phyloP scores from a whole-genome alignment of 1,284 basidiomycete species.

The Stygiomarasmius scandens region DNA sequence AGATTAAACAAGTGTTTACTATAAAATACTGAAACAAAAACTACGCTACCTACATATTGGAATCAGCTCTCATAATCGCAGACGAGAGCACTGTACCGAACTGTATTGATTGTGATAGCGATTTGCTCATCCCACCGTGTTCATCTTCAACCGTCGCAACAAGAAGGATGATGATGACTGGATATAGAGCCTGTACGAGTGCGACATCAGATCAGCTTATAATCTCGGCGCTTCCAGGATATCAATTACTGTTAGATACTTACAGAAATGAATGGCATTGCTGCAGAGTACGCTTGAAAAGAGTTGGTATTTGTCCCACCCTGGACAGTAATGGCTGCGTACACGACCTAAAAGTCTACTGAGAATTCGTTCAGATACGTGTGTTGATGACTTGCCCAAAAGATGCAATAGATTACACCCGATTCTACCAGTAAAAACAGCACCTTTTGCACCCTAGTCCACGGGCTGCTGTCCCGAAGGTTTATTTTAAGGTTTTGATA shows the following conservation, averaged over 20 bases:
- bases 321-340: not conserved
- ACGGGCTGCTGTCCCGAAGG: not conserved
- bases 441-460: slow-evolving; percentile 3
- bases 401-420: not conserved
- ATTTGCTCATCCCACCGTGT: not conserved
- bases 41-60: too few species aligned
- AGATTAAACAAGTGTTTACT: too few species aligned
- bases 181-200: not conserved
- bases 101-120: slow-evolving; percentile 1
- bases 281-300: not conserved
- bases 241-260: not conserved
- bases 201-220: not conserved
- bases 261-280: slow-evolving; percentile 4
- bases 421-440: slow-evolving; percentile 1
- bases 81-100: not conserved
- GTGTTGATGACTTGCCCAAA: not conserved
- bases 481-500: not conserved
- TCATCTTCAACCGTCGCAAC: not conserved
- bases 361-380: not conserved
- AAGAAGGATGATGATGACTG: slow-evolving; percentile 2
- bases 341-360: not conserved
- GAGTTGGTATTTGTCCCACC: not conserved
- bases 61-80: too few species aligned
- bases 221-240: not conserved
- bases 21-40: too few species aligned